phyloP scores from a whole-genome alignment of 2,329 filamentous ascomycete genomes.

The Epichloe glyceriae region DNA sequence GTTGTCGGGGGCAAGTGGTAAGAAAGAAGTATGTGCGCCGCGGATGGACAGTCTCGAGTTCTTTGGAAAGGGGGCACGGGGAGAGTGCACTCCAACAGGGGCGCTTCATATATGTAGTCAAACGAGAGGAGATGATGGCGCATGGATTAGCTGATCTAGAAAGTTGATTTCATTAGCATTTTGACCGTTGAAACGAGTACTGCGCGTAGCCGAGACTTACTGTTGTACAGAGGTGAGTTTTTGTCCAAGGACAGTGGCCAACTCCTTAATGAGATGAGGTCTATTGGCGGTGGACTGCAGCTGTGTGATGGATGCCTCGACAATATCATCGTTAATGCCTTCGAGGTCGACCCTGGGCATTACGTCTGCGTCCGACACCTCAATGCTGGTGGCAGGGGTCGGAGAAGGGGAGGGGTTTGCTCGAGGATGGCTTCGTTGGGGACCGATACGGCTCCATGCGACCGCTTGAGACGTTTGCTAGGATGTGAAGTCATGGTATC shows the following conservation, averaged over 20 bases:
- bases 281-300: constrained; percentile 82
- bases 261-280: constrained; percentile 88
- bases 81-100: constrained; percentile 63
- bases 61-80: constrained; percentile 83
- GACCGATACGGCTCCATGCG: constrained; percentile 40
- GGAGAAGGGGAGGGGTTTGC: constrained; percentile 51
- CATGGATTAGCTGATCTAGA: constrained; percentile 85
- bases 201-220: constrained; percentile 46
- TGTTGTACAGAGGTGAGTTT: constrained; percentile 77
- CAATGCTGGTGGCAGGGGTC: constrained; percentile 15
- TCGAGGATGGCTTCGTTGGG: constrained; percentile 61
- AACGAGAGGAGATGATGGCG: constrained; percentile 85
- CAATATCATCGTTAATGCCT: constrained; percentile 87
- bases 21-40: constrained; percentile 95
- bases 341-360: constrained; percentile 46
- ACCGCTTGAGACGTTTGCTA: constrained; percentile 64
- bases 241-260: constrained; percentile 65
- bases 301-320: constrained; percentile 78
- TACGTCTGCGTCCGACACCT: constrained; percentile 14
- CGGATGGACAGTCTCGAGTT: constrained; percentile 82
- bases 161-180: neutral
- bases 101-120: constrained; percentile 82
- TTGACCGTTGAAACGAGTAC: neutral
- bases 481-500: constrained; percentile 25
- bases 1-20: constrained; percentile 72